Base-by-base conservation (phyloP, 306 rosid genomes). In the Hippophae gyantsensis region DNA sequence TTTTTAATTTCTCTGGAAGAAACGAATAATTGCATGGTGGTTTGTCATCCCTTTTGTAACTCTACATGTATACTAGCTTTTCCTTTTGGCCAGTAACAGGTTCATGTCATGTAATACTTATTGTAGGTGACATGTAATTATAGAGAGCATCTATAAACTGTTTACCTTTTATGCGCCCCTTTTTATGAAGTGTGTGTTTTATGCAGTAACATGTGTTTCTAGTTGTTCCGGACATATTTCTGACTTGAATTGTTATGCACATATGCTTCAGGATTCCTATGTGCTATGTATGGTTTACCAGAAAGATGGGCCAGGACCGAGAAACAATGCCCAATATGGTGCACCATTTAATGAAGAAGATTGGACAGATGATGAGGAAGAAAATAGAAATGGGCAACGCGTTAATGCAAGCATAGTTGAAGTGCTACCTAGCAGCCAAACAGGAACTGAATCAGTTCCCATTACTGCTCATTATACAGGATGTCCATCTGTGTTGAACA, bases 301-400 rank as follows among this genome's bases (percentile, higher is more conserved):
- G 67, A 86, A 82, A 76, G 79, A 76, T 23, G 97, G 95, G 55
- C 79, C 9, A 44, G 97, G 97, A 48, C 95, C 88, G 40, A 74
- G 74, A 60, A 84, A 72, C 43, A 82, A 84, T 52, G 89, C 85
- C 8, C 86, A 82, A 50, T 84, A 86, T 69, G 85, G 80, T 43
- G 78, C 63, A 63, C 84, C 82, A 12, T 86, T 76, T 72, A 75
- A 57, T 13, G 93, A 86, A 59, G 87, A 84, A 58, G 87, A 86
- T 7, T 86, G 86, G 89, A 67, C 68, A 6, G 77, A 67, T 46
- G 64, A 72, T 3, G 87, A 79, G 60, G 84, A 62, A 55, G 74
- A 58, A 10, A 70, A 56, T 38, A 32, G 61, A 58, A 53, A 23
- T 13, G 87, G 75, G 56, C 47, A 64, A 25, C 46, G 41, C 48